These are phyloP conservation scores for Lichtheimia ramosa DNA, from an alignment of 371 early-diverging fungal genomes.

Conservation along the genomic window DNA sequence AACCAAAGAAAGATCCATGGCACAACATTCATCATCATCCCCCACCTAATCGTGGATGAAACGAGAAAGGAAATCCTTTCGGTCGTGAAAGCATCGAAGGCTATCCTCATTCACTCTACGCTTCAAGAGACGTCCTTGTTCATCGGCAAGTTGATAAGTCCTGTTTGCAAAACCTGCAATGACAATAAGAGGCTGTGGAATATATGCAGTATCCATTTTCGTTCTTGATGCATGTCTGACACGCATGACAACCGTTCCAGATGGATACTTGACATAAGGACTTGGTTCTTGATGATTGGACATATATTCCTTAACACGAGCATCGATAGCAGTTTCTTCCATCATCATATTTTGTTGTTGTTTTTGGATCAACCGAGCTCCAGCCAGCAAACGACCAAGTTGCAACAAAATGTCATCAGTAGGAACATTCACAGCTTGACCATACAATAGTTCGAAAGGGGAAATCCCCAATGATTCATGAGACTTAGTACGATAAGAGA, in stretches of 20 bases:
- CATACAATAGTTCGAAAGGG: conserved; percentile 7
- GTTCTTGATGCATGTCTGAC: not conserved
- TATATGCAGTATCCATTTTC: not conserved
- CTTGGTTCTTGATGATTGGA: not conserved
- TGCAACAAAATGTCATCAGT: too few relatives aligned
- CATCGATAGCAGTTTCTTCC: not conserved
- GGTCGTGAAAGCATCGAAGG: not conserved
- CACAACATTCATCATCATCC: conserved; percentile 1
- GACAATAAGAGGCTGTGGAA: not conserved
- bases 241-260: not conserved
- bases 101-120: not conserved
- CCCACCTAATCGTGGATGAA: not conserved
- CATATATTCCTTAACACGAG: not conserved
- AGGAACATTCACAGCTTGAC: not conserved
- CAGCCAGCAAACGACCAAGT: not conserved
- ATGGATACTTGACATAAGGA: not conserved
- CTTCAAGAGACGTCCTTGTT: not conserved
- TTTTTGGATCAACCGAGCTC: not conserved
- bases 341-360: not conserved
- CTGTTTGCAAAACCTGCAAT: conserved; percentile 4
- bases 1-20: too few relatives aligned
- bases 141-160: conserved; percentile 1
- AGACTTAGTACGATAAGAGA: conserved; percentile 10
- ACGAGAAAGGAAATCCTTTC: not conserved
- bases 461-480: not conserved